Evolutionary conservation across 202 grass and related monocot species (phyloP), one percentile per base, ranked within the genome.

Genomic region (Zizania palustris): DNA sequence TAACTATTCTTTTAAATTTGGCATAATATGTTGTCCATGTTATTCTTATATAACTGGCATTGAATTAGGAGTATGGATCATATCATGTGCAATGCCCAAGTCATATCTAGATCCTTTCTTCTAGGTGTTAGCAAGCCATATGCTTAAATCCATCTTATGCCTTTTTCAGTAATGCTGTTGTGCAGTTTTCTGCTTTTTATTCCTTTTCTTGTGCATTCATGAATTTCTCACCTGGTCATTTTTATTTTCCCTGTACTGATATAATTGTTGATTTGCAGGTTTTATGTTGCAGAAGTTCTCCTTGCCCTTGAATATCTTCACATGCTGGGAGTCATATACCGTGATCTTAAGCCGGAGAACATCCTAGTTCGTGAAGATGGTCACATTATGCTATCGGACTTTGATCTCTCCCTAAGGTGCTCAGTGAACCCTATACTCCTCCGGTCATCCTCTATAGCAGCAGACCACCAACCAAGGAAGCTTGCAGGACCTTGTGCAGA

Each of bases 301-400:
- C 87, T 98, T 69, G 96, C 96, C 45, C 79, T 95, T 73, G 96
- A 98, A 80, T 98, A 98, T 78, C 89, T 98, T 55, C 96, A 98
- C 71, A 95, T 98, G 96, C 56, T 95, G 37, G 96, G 96, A 15
- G 89, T 98, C 39, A 95, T 98, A 78, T 98, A 98, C 60, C 87
- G 96, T 43, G 96, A 98, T 78, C 87, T 98, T 40, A 98, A 98
- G 72, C 95, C 95, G 28, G 95, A 98, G 66, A 98, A 98, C 67
- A 92, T 98, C 62, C 80, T 95, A 45, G 91, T 98, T 69, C 91
- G 95, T 21, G 91, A 92, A 69, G 95, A 98, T 69, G 95, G 95
- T 19, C 95, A 98, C 72, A 98, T 98, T 60, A 98, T 98, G 95
- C 72, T 98, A 36, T 98, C 95, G 0, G 95, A 98, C 73, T 98